phyloP scores from a whole-genome alignment of 305 asterid species.

The Andrographis paniculata region DNA sequence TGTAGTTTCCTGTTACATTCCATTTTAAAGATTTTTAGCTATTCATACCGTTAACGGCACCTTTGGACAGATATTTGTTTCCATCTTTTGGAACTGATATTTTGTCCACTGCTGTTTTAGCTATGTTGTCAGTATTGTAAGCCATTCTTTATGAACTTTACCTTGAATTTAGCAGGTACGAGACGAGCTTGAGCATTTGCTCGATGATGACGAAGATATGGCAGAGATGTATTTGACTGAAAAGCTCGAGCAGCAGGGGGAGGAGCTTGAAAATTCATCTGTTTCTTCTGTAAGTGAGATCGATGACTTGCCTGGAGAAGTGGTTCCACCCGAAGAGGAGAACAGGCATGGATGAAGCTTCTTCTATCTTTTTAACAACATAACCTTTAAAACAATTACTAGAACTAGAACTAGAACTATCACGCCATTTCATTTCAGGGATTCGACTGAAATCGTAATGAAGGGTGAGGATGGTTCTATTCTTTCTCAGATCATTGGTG shows the following conservation, averaged over 20 bases:
- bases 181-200: conserved; percentile 86
- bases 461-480: conserved; percentile 26
- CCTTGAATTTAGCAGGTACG: conserved; percentile 43
- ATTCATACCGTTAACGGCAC: too few species aligned
- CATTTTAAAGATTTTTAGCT: too few species aligned
- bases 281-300: conserved; percentile 38
- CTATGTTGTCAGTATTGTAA: background rate
- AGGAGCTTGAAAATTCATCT: conserved; percentile 48
- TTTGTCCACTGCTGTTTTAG: too few species aligned
- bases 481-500: conserved; percentile 25
- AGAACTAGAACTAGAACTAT: too few species aligned
- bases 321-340: conserved; percentile 25
- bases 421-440: conserved; percentile 33
- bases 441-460: conserved; percentile 27
- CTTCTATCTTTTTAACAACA: too few species aligned
- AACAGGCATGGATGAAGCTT: conserved; percentile 24
- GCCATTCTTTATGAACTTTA: background rate
- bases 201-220: conserved; percentile 92
- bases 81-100: too few species aligned
- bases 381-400: too few species aligned
- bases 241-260: conserved; percentile 41
- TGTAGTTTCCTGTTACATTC: too few species aligned
- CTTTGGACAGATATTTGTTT: too few species aligned
- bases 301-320: conserved; percentile 36
- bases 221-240: conserved; percentile 93